Percentiles rank a stretch among this genome's conserved stretches.
Evolutionary conservation across 108 stramenopile genomes (phyloP).

Genomic region (Fragilariopsis cylindrus): DNA sequence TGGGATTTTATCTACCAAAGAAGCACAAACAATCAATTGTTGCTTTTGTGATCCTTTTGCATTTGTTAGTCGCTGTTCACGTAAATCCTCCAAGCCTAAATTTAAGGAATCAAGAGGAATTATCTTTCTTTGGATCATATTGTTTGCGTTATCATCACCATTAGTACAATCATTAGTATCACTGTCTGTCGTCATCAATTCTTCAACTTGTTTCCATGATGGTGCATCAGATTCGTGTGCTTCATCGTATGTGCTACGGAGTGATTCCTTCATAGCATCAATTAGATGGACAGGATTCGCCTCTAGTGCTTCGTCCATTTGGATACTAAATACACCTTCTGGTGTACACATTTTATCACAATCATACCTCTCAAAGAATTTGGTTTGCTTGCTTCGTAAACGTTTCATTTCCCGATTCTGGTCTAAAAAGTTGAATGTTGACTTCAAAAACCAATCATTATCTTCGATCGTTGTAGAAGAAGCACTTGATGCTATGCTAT

Average conservation of each 20-base stretch:
- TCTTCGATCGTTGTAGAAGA: conserved; percentile 6
- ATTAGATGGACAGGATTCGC: conserved; percentile 70
- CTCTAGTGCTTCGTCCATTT: conserved; percentile 82
- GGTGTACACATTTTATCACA: conserved; percentile 68
- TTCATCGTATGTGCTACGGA: conserved; percentile 70
- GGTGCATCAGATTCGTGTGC: conserved; percentile 71
- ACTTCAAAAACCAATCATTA: conserved; percentile 47
- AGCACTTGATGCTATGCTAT: neutral
- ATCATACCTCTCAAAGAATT: conserved; percentile 72
- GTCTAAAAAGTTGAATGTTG: conserved; percentile 70
- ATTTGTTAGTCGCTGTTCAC: conserved; percentile 56
- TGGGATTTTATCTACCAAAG: conserved; percentile 89
- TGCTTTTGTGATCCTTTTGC: conserved; percentile 80
- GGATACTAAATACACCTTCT: conserved; percentile 66
- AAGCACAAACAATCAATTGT: conserved; percentile 82
- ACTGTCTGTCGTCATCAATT: neutral
- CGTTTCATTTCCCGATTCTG: conserved; percentile 79
- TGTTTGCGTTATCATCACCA: conserved; percentile 38
- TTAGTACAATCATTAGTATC: neutral
- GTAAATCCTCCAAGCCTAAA: conserved; percentile 54
- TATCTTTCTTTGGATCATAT: conserved; percentile 83
- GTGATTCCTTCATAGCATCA: conserved; percentile 67
- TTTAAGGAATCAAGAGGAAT: conserved; percentile 84
- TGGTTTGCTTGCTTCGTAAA: conserved; percentile 66
- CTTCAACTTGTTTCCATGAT: conserved; percentile 73